Base-by-base conservation (phyloP, 2,329 filamentous ascomycete species). In the Pseudodiploospora longispora region DNA sequence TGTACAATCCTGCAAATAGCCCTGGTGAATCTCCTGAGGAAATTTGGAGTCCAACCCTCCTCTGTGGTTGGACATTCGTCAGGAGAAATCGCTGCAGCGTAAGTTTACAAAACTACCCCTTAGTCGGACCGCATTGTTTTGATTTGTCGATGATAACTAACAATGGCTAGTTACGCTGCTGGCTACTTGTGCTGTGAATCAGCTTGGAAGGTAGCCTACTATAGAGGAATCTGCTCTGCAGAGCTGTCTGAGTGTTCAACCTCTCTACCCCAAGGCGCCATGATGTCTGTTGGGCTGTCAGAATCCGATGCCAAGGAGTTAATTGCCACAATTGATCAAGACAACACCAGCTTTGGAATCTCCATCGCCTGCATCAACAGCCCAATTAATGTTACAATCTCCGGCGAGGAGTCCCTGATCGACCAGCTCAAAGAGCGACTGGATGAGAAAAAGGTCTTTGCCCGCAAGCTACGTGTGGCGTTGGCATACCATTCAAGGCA, bases 51-150 rank as follows among this genome's bases (percentile, higher is more conserved):
- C 27, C 31, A 30, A 4, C 60, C 64, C 0, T 38, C 50, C 6
- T 58, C 55, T 1, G 60, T 65, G 1, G 59, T 66, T 2, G 67
- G 66, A 1, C 67, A 70, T 44, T 67, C 64, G 0, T 59, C 54
- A 3, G 67, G 67, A 4, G 67, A 69, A 46, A 66, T 68, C 37
- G 64, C 59, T 2, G 67, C 66, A 2, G 66, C 65, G 1, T 68
- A 68, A 40, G 60, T 44, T 59, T 4, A 56, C 54, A 3, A 55
- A 55, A 2, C 29, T 55, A 4, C 32, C 64, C 4, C 51, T 58
- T 63, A 3, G 57, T 35, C 36, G 51, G 36, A 34, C 48, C 6
- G 53, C 54, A 7, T 42, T 52, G 10, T 19, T 19, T 19, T 19
- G 19, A 19, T 19, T 19, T 19, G 19, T 19, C 2, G 19, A 19